Evolutionary conservation across 2,329 filamentous ascomycete species (phyloP).

Genomic region (Xylaria sp.): DNA sequence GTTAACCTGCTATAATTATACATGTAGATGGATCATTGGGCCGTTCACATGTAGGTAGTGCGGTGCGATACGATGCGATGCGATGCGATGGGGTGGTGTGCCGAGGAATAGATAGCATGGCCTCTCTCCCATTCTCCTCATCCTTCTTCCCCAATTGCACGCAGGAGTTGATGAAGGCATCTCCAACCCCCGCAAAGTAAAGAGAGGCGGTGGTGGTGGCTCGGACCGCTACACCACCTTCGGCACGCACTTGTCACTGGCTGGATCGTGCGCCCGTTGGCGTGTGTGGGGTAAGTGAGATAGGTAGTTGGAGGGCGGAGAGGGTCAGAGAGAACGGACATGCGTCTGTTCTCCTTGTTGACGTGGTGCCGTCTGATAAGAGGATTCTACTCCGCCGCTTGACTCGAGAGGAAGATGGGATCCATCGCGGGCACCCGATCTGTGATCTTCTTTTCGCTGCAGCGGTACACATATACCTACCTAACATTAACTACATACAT

Average conservation of each 20-base stretch:
- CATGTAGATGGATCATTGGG: not conserved
- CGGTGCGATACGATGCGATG: too few species aligned
- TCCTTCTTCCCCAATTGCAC: not conserved
- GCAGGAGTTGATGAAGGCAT: slow-evolving; percentile 28
- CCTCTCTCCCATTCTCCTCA: too few species aligned
- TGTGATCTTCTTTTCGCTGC: slow-evolving; percentile 17
- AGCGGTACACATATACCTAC: slow-evolving; percentile 2
- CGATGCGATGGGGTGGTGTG: too few species aligned
- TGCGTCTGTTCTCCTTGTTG: slow-evolving; percentile 31
- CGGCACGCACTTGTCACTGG: slow-evolving; percentile 25
- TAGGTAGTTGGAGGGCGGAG: too few species aligned
- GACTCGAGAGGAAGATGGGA: slow-evolving; percentile 22
- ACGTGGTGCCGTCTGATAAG: slow-evolving; percentile 36
- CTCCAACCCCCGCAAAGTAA: slow-evolving; percentile 24
- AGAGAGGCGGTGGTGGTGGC: too few species aligned
- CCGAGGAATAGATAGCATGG: too few species aligned
- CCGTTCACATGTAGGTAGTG: not conserved
- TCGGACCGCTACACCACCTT: slow-evolving; percentile 29
- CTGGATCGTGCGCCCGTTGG: slow-evolving; percentile 20
- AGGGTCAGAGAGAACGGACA: too few species aligned
- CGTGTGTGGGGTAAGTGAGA: slow-evolving; percentile 24
- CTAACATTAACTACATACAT: too few species aligned
- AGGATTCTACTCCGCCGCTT: slow-evolving; percentile 16
- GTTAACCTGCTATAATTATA: too few species aligned
- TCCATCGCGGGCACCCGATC: slow-evolving; percentile 26